These are phyloP conservation scores for Dryas integrifolia DNA, from an alignment of 331 rosid species.

Conservation along the genomic window DNA sequence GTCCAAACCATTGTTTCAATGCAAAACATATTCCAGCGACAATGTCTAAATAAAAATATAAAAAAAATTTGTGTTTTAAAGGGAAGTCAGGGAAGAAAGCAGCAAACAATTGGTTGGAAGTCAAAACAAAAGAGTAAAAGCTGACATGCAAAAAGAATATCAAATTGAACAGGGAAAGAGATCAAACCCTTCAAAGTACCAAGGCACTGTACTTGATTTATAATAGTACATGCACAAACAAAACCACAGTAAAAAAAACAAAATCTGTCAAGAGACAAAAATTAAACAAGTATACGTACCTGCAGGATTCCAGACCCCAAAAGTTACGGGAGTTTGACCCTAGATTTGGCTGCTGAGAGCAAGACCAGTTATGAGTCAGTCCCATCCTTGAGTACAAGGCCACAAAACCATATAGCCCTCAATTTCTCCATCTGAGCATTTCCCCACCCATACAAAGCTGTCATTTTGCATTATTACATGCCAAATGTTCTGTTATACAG, in stretches of 20 bases:
- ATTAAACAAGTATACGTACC: constrained; percentile 46
- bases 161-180: neutral
- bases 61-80: neutral
- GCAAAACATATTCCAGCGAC: neutral
- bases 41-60: neutral
- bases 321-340: constrained; percentile 36
- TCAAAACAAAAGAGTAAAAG: neutral
- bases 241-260: neutral
- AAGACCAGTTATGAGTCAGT: constrained; percentile 42
- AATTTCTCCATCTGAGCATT: constrained; percentile 28
- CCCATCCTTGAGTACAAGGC: constrained; percentile 40
- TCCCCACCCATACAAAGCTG: constrained; percentile 29
- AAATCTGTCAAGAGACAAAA: neutral
- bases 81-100: neutral
- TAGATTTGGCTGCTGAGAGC: constrained; percentile 40
- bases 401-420: constrained; percentile 37
- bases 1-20: neutral
- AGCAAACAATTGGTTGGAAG: neutral
- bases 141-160: neutral
- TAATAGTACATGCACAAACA: too few relatives aligned
- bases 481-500: constrained; percentile 78
- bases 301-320: constrained; percentile 44
- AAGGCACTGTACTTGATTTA: neutral
- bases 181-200: neutral
- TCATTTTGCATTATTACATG: constrained; percentile 46